phyloP scores from a whole-genome alignment of 106 monocot species.

The Alisma plantagoaquatica region DNA sequence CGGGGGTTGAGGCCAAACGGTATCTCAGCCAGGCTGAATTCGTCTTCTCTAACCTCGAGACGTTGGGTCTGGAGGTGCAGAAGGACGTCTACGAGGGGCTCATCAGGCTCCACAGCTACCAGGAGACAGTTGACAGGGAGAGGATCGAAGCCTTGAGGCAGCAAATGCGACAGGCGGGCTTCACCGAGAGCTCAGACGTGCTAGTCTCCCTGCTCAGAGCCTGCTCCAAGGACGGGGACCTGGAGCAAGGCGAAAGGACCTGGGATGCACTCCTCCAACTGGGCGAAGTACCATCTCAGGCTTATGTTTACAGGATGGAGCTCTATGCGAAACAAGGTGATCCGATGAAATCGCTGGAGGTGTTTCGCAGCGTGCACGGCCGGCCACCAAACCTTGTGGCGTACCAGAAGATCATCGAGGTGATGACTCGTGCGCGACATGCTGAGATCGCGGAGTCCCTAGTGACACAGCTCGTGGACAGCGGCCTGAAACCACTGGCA shows the following conservation, averaged over 20 bases:
- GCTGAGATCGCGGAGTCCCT: constrained; percentile 46
- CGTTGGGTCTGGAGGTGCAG: constrained; percentile 41
- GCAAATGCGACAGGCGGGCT: constrained; percentile 42
- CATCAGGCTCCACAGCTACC: constrained; percentile 91
- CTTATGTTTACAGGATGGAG: constrained; percentile 79
- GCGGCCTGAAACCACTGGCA: constrained; percentile 58
- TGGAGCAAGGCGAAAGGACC: constrained; percentile 49
- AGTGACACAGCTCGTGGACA: constrained; percentile 45
- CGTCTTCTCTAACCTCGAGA: constrained; percentile 65
- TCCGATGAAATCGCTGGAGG: constrained; percentile 67
- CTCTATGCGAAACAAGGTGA: constrained; percentile 49
- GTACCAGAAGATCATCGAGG: constrained; percentile 81
- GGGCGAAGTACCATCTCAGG: constrained; percentile 50
- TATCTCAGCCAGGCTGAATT: constrained; percentile 78
- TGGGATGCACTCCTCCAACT: constrained; percentile 53
- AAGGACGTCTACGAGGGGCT: constrained; percentile 77
- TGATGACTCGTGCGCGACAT: constrained; percentile 57
- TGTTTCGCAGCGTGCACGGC: constrained; percentile 57
- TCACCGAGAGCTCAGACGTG: constrained; percentile 56
- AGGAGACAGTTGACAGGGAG: constrained; percentile 59
- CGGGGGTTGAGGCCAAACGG: constrained; percentile 39
- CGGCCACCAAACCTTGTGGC: constrained; percentile 24
- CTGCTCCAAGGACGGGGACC: constrained; percentile 63
- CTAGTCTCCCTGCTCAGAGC: constrained; percentile 73
- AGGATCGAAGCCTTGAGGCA: constrained; percentile 52